phyloP scores from a whole-genome alignment of 73 alveolate genomes.

The Stentor coeruleus region DNA sequence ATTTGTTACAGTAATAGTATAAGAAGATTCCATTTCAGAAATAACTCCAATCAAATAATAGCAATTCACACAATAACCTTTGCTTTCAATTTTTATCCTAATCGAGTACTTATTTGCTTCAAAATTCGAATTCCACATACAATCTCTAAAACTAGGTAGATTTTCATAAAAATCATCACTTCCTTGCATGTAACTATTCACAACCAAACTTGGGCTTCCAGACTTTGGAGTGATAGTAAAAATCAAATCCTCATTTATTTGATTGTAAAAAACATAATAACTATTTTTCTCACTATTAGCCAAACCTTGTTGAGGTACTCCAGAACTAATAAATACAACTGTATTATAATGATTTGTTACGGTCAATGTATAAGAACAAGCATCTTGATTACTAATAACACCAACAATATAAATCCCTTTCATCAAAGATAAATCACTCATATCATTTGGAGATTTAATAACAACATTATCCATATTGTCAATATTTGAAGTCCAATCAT shows the following conservation, averaged over 20 bases:
- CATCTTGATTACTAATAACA: background rate
- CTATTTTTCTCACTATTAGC: background rate
- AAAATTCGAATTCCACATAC: background rate
- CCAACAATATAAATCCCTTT: conserved; percentile 23
- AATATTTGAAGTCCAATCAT: background rate
- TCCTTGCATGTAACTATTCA: background rate
- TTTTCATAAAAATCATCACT: background rate
- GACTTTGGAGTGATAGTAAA: background rate
- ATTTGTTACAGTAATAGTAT: background rate
- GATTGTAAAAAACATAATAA: background rate
- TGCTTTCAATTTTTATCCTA: background rate
- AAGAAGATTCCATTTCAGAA: background rate
- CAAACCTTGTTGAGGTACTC: background rate
- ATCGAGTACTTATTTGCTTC: background rate
- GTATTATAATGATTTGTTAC: background rate
- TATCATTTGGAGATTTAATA: background rate
- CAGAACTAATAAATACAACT: background rate
- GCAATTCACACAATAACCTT: background rate
- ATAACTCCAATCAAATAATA: background rate
- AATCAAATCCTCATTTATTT: background rate
- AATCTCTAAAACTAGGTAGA: background rate
- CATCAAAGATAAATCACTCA: background rate
- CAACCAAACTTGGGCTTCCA: background rate
- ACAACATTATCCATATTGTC: background rate
- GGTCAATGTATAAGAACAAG: conserved; percentile 8